phyloP scores from a whole-genome alignment of 2,329 filamentous ascomycete species.

The Aspergillus novoparasiticus region DNA sequence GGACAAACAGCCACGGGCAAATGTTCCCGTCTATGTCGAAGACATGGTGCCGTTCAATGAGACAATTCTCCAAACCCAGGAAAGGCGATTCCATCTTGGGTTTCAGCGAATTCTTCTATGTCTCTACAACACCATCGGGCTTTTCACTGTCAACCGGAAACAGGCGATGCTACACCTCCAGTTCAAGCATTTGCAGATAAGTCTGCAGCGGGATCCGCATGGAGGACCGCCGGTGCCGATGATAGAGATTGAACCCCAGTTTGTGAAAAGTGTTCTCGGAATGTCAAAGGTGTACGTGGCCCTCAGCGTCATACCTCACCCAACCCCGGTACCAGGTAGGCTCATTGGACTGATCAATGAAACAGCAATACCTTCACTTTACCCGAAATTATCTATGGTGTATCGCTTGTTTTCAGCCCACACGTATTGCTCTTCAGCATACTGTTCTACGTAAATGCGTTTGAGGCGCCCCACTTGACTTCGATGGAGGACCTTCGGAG shows the following conservation, averaged over 20 bases:
- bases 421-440: constrained; percentile 26
- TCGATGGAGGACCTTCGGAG: constrained; percentile 26
- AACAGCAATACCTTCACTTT: constrained; percentile 22
- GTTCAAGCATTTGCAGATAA: constrained; percentile 25
- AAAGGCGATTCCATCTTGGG: constrained; percentile 25
- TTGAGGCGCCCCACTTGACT: constrained; percentile 21
- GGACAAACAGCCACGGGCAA: constrained; percentile 18
- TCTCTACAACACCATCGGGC: constrained; percentile 25
- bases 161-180: constrained; percentile 21
- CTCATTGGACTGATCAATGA: constrained; percentile 12
- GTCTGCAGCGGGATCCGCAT: constrained; percentile 22
- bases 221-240: constrained; percentile 18
- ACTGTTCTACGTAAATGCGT: constrained; percentile 25
- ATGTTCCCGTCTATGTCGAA: constrained; percentile 25
- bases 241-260: constrained; percentile 23
- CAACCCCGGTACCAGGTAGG: neutral
- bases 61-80: constrained; percentile 20
- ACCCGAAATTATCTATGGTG: constrained; percentile 21
- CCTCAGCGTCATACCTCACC: neutral
- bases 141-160: constrained; percentile 26
- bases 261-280: constrained; percentile 26
- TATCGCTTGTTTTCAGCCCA: constrained; percentile 23
- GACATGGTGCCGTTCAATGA: constrained; percentile 25
- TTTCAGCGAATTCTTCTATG: constrained; percentile 25
- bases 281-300: constrained; percentile 27